phyloP scores from a whole-genome alignment of 768 basidiomycete species.

The Rhizopogon sp. region DNA sequence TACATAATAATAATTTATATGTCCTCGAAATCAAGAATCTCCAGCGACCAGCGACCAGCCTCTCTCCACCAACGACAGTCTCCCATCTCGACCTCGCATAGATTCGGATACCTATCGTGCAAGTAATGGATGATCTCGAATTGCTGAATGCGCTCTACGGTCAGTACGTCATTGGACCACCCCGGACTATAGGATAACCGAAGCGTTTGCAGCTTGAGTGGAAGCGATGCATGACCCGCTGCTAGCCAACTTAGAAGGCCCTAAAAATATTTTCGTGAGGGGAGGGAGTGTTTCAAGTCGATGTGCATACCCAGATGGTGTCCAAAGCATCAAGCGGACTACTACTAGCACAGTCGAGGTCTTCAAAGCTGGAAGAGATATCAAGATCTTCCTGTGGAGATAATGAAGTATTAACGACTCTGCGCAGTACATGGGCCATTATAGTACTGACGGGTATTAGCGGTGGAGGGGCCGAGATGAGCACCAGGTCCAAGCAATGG shows the following conservation, averaged over 20 bases:
- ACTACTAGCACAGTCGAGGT: too few species aligned
- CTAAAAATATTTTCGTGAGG: not conserved
- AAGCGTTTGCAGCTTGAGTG: not conserved
- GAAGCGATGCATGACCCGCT: not conserved
- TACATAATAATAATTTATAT: not conserved
- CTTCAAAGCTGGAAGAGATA: not conserved
- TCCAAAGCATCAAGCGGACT: not conserved
- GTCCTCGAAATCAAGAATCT: not conserved
- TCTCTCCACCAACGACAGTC: not conserved
- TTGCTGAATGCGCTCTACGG: too few species aligned
- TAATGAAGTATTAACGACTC: not conserved
- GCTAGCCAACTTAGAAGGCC: not conserved
- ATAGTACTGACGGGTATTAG: not conserved
- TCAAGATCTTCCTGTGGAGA: not conserved
- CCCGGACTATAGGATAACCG: not conserved
- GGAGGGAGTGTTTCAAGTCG: not conserved
- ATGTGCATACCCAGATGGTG: not conserved
- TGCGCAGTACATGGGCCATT: not conserved
- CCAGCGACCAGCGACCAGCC: not conserved
- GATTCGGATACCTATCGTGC: not conserved
- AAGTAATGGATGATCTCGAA: not conserved
- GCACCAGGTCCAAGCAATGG: not conserved
- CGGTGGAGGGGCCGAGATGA: not conserved
- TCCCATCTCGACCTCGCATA: not conserved
- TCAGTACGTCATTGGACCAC: too few species aligned